phyloP scores from a whole-genome alignment of 306 rosid genomes.

The Ormosia semicastrata region DNA sequence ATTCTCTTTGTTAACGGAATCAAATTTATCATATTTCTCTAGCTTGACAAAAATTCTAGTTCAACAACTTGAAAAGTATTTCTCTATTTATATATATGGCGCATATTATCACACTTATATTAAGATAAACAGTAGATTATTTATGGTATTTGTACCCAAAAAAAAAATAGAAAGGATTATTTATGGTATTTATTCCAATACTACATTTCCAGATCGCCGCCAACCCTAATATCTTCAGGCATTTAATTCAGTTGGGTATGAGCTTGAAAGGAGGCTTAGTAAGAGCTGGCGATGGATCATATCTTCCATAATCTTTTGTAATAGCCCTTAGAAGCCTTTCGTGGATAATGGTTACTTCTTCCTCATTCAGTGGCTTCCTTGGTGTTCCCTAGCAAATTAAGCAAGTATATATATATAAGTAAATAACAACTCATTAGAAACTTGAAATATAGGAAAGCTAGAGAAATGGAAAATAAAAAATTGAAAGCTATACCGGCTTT shows the following conservation, averaged over 20 bases:
- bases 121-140: neutral
- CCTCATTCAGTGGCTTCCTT: constrained; percentile 2
- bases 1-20: too few species aligned
- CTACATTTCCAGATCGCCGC: neutral
- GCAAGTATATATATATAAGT: neutral
- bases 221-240: neutral
- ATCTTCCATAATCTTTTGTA: constrained; percentile 66
- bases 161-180: neutral
- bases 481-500: neutral
- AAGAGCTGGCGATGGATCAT: constrained; percentile 69
- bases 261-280: constrained; percentile 76
- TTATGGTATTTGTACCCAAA: neutral
- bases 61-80: too few species aligned
- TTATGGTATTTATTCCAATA: neutral
- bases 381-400: constrained; percentile 10
- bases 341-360: constrained; percentile 36
- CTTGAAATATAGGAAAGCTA: neutral
- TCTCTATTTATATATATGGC: neutral
- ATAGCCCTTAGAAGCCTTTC: constrained; percentile 62
- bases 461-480: neutral
- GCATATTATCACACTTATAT: neutral
- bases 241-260: constrained; percentile 57
- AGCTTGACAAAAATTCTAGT: too few species aligned
- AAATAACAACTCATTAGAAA: neutral
- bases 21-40: too few species aligned